phyloP scores from a whole-genome alignment of 441 rosid genomes.

The Croton setiger region DNA sequence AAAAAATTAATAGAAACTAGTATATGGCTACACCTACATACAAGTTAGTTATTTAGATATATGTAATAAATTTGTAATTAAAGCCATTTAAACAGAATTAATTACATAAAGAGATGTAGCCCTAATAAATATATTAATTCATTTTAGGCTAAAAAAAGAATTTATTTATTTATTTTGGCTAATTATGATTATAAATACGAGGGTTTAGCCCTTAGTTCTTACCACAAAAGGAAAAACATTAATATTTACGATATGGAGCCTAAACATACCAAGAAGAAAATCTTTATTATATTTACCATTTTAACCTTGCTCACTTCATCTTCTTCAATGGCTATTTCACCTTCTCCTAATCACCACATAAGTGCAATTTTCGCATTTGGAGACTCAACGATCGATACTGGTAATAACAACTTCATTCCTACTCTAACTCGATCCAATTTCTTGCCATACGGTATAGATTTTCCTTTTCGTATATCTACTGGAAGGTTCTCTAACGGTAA shows the following conservation, averaged over 20 bases:
- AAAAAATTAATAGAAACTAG: too few species aligned
- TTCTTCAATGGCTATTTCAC: background rate
- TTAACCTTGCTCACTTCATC: slow-evolving; percentile 1
- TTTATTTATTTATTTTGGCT: too few species aligned
- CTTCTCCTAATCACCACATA: background rate
- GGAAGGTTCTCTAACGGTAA: slow-evolving; percentile 20
- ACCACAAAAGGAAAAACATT: too few species aligned
- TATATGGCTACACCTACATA: too few species aligned
- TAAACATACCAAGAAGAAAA: background rate
- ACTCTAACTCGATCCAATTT: background rate
- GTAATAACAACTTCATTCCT: slow-evolving; percentile 13
- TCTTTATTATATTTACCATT: background rate
- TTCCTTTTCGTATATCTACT: slow-evolving; percentile 5
- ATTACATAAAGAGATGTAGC: too few species aligned
- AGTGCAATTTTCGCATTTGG: slow-evolving; percentile 14
- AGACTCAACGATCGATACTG: slow-evolving; percentile 19
- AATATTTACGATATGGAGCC: background rate
- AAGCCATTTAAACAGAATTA: too few species aligned
- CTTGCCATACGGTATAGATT: slow-evolving; percentile 16
- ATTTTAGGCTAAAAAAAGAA: too few species aligned
- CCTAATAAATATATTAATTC: too few species aligned
- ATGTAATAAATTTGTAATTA: too few species aligned
- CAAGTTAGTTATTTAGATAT: too few species aligned
- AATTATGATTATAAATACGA: too few species aligned
- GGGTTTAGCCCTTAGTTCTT: too few species aligned